Base-by-base conservation (phyloP, 371 early-diverging fungal genomes). In the Circinella umbellata region DNA sequence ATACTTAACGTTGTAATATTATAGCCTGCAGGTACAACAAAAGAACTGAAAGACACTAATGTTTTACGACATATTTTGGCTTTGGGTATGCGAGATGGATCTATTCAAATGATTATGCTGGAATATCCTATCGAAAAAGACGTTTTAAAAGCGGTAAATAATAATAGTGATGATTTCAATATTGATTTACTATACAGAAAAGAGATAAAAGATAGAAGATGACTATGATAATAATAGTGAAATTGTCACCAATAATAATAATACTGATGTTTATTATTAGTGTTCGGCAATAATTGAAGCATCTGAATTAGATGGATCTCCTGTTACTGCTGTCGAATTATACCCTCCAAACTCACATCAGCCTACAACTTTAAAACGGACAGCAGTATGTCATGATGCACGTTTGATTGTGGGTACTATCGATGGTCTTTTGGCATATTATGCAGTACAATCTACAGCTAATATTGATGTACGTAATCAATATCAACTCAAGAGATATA, bases 21-120 rank as follows among this genome's bases (percentile, higher is more conserved):
- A 5, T 51, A 51, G 51, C 51, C 51, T 17, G 8, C n/a, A 51
- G n/a, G 51, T 51, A 17, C 51, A n/a, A n/a, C 17, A n/a, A n/a
- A 34, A 18, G 57, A 57, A n/a, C 57, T 57, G 18, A 27, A 18
- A 57, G 27, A 57, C 0, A 14, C 7, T n/a, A 18, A 27, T 11
- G 57, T 34, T 34, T 14, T 27, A 34, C 57, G 57, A 7, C 57
- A 57, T 27, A 27, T 57, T 57, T 57, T 57, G 57, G 57, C 57
- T 4, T 57, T 57, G 6, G 57, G 57, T 57, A 57, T 57, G 57
- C 57, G 27, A 34, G 27, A 57, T 57, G 57, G 57, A 11, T 57
- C 57, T 18, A 57, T 57, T n/a, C 57, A 27, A 18, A 34, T 57
- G 34, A 34, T 57, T 14, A 57, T 57, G 57, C 9, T 57, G 14